A percentile compares a stretch with the other conserved stretches of the same genome.
Evolutionary conservation across 139 green algal genomes (phyloP).

Genomic region (Tetratostichococcus sp.): DNA sequence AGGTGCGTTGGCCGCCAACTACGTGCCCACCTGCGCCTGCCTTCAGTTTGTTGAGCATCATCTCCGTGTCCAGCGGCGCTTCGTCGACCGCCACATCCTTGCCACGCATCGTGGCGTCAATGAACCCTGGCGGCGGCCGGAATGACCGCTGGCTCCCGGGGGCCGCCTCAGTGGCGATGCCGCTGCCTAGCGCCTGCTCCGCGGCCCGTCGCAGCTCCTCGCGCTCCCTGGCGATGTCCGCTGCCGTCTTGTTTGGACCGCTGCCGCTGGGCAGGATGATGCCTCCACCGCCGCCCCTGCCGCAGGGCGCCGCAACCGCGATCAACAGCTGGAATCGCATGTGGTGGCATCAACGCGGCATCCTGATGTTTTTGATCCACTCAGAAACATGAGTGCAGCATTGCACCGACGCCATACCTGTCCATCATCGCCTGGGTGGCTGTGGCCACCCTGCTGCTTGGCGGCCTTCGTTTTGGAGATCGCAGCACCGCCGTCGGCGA

Average conservation of each 20-base stretch:
- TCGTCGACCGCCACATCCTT: conserved; percentile 4
- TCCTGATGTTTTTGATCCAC: too few species aligned
- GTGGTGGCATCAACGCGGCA: too few species aligned
- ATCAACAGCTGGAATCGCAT: too few species aligned
- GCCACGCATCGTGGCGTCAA: conserved; percentile 40
- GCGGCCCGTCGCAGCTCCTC: not conserved
- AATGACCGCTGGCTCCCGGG: conserved; percentile 32
- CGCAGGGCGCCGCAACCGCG: too few species aligned
- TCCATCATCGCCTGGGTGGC: too few species aligned
- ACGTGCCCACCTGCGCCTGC: conserved; percentile 5
- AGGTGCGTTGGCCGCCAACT: too few species aligned
- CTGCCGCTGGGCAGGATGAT: not conserved
- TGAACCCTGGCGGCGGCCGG: conserved; percentile 72
- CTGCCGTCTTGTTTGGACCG: not conserved
- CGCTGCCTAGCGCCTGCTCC: not conserved
- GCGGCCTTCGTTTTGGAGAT: too few species aligned
- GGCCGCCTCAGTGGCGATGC: not conserved
- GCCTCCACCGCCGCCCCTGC: not conserved
- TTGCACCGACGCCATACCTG: too few species aligned
- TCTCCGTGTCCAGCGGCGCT: not conserved
- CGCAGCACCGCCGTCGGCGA: too few species aligned
- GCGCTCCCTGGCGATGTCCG: not conserved
- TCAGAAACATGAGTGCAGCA: too few species aligned
- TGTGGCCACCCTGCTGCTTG: too few species aligned
- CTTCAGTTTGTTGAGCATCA: conserved; percentile 41